Percentiles rank a stretch among this genome's conserved stretches.
phyloP scores from a whole-genome alignment of 495 filamentous ascomycete species.

The Rostrohypoxylon terebratum region DNA sequence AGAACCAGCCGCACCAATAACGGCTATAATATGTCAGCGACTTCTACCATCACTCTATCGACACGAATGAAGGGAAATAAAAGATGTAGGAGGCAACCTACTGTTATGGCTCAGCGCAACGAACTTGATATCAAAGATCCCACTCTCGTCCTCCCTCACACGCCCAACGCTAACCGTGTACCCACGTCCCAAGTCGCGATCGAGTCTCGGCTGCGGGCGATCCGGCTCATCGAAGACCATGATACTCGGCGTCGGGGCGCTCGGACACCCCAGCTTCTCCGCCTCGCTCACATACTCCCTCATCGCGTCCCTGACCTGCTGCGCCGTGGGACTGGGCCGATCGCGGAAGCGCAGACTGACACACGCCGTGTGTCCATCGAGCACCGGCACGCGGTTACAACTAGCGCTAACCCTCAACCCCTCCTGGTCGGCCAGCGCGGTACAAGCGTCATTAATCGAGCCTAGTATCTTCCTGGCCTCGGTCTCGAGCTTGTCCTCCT shows the following conservation, averaged over 20 bases:
- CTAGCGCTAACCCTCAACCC: constrained; percentile 77
- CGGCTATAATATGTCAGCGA: constrained; percentile 60
- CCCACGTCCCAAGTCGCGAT: constrained; percentile 77
- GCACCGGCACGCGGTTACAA: constrained; percentile 84
- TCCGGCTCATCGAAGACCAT: constrained; percentile 82
- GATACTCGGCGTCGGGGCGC: constrained; percentile 78
- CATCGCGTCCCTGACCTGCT: constrained; percentile 76
- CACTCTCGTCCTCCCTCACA: constrained; percentile 77
- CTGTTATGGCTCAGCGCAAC: constrained; percentile 87
- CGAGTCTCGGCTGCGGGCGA: constrained; percentile 85
- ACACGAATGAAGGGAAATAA: background rate
- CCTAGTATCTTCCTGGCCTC: constrained; percentile 90
- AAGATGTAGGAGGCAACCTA: constrained; percentile 54
- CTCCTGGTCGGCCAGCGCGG: constrained; percentile 72
- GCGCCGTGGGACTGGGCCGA: constrained; percentile 63
- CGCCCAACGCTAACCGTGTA: constrained; percentile 87
- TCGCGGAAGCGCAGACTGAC: constrained; percentile 80
- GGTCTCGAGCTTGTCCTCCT: constrained; percentile 89
- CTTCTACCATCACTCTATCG: background rate
- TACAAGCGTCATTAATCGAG: constrained; percentile 69
- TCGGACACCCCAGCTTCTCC: constrained; percentile 77
- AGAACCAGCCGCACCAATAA: constrained; percentile 94
- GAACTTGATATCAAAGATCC: constrained; percentile 85
- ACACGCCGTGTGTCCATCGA: constrained; percentile 87
- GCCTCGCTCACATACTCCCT: constrained; percentile 80